Percentiles rank a stretch among this genome's conserved stretches.
These are phyloP conservation scores for Xanthoconium stramineum DNA, from an alignment of 768 basidiomycete genomes.

Conservation along the genomic window DNA sequence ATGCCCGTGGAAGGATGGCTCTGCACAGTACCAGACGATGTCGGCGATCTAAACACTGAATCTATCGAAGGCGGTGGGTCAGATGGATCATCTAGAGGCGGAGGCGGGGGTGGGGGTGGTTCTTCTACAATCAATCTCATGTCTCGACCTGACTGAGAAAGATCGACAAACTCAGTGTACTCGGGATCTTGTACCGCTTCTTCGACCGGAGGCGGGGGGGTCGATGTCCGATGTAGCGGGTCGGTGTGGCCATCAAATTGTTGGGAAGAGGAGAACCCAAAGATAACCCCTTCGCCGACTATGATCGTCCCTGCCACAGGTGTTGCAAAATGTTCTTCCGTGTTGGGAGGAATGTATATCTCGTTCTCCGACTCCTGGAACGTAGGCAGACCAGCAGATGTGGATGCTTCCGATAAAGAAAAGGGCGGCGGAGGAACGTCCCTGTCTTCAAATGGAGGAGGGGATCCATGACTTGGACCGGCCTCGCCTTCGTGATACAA, in stretches of 20 bases:
- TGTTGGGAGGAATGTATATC: slow-evolving; percentile 54
- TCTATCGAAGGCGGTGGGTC: slow-evolving; percentile 90
- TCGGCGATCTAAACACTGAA: slow-evolving; percentile 58
- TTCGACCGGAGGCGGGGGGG: slow-evolving; percentile 75
- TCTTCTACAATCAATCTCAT: slow-evolving; percentile 56
- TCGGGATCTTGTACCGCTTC: slow-evolving; percentile 71
- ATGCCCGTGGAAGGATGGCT: slow-evolving; percentile 29
- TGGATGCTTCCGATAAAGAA: slow-evolving; percentile 57
- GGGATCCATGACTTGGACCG: slow-evolving; percentile 71
- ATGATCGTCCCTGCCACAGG: slow-evolving; percentile 37
- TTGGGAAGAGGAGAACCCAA: slow-evolving; percentile 67
- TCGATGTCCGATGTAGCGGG: slow-evolving; percentile 57
- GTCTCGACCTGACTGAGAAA: slow-evolving; percentile 55
- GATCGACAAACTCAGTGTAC: slow-evolving; percentile 61
- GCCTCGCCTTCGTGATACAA: slow-evolving; percentile 69
- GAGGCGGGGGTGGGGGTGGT: slow-evolving; percentile 72
- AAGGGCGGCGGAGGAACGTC: slow-evolving; percentile 70
- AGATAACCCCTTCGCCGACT: slow-evolving; percentile 71
- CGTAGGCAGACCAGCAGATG: slow-evolving; percentile 59
- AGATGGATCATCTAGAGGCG: slow-evolving; percentile 80
- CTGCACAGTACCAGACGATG: slow-evolving; percentile 17
- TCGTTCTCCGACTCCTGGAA: slow-evolving; percentile 81
- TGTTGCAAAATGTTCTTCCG: slow-evolving; percentile 38
- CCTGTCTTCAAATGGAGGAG: slow-evolving; percentile 83
- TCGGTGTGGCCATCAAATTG: slow-evolving; percentile 84